Conservation (phyloP, 805 yeast species). For the Cyberlindnera mycetangii region DNA sequence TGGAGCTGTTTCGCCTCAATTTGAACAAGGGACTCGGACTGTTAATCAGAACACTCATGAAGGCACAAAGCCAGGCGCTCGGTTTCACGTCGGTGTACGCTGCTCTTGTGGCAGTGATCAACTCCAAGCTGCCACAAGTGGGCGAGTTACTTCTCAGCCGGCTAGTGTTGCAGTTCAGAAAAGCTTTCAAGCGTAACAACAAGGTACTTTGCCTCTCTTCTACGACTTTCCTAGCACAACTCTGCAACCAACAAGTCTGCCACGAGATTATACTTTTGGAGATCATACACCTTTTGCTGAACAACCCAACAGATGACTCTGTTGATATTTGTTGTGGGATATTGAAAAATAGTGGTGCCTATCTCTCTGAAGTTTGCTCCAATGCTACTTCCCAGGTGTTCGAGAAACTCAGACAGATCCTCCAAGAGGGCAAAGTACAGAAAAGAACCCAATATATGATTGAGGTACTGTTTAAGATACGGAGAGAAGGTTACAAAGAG, state of each 20-base stretch:
- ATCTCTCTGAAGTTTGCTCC: constrained; percentile 40
- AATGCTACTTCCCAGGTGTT: constrained; percentile 48
- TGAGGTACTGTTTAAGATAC: constrained; percentile 48
- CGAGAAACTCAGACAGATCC: constrained; percentile 57
- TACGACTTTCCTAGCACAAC: constrained; percentile 52
- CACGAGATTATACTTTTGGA: constrained; percentile 55
- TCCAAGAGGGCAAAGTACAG: constrained; percentile 51
- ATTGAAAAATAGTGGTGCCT: constrained; percentile 50
- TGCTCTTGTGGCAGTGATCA: constrained; percentile 54
- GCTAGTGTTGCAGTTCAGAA: constrained; percentile 55
- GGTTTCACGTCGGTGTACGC: constrained; percentile 50
- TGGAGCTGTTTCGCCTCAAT: constrained; percentile 54
- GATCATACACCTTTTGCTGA: constrained; percentile 44
- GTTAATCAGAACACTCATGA: constrained; percentile 55
- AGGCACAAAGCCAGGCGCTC: constrained; percentile 43
- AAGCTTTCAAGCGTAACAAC: constrained; percentile 46
- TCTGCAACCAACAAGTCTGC: constrained; percentile 60
- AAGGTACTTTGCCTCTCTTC: constrained; percentile 41
- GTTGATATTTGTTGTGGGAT: constrained; percentile 53
- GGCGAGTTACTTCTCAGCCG: constrained; percentile 58
- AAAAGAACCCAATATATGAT: constrained; percentile 43
- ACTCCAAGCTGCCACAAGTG: constrained; percentile 64
- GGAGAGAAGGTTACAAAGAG: constrained; percentile 42
- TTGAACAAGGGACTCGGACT: constrained; percentile 60
- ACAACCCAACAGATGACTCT: constrained; percentile 50